phyloP scores from a whole-genome alignment of 345 rosid genomes.

The Aquilaria yunnanensis region DNA sequence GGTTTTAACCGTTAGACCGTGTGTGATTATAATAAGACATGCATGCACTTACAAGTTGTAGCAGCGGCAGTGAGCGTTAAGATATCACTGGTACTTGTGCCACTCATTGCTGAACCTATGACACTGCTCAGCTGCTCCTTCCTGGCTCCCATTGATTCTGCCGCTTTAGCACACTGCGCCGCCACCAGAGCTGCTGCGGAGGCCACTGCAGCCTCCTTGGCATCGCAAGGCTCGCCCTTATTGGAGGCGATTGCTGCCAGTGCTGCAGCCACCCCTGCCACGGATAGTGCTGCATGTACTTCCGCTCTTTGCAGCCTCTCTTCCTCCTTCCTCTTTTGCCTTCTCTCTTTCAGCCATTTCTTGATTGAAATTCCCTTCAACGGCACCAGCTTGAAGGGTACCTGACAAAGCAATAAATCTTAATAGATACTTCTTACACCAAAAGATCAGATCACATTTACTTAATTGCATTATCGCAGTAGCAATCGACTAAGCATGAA shows the following conservation, averaged over 20 bases:
- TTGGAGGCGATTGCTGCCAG: constrained; percentile 55
- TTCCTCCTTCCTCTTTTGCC: constrained; percentile 72
- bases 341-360: constrained; percentile 83
- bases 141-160: constrained; percentile 86
- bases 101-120: constrained; percentile 70
- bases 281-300: constrained; percentile 85
- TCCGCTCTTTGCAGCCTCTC: constrained; percentile 72
- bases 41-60: constrained; percentile 53
- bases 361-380: constrained; percentile 48
- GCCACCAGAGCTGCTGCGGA: constrained; percentile 92
- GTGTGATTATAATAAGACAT: not conserved
- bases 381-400: constrained; percentile 64
- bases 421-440: not conserved
- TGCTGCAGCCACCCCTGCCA: constrained; percentile 87
- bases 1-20: too few relatives aligned
- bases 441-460: too few relatives aligned
- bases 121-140: constrained; percentile 57
- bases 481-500: not conserved
- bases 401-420: constrained; percentile 17
- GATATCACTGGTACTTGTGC: constrained; percentile 66
- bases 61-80: constrained; percentile 91
- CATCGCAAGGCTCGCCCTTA: constrained; percentile 17
- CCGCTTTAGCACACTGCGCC: constrained; percentile 72
- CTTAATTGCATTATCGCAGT: not conserved
- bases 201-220: constrained; percentile 68